Evolutionary conservation across 768 basidiomycete genomes (phyloP), one percentile per base, ranked within the genome.

Genomic region (Suillus occidentalis): DNA sequence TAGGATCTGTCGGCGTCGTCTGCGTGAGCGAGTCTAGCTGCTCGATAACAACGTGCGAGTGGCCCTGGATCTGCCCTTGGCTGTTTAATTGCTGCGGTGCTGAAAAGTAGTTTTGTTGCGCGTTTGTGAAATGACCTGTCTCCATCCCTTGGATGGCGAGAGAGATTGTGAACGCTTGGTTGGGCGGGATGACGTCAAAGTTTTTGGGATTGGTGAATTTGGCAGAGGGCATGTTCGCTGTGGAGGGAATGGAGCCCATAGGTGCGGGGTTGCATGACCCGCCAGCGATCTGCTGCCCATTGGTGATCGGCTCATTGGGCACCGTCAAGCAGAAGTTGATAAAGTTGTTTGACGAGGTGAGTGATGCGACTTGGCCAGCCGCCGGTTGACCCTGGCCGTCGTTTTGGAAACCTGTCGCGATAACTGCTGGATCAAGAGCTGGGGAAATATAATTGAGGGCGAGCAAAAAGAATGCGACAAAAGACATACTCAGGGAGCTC

Each of bases 241-340:
- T 73, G 22, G 82, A 77, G 4, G 82, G 82, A 68, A 90, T 86
- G 60, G 79, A 72, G 67, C 85, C 85, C 75, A 87, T 86, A 7
- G 84, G 83, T 8, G 82, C 81, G 28, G 84, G 82, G 74, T 89
- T 89, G 76, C 87, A 84, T 55, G 86, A 87, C 40, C 83, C 85
- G 40, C 77, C 77, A n/a, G 73, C 70, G 67, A 84, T 79, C 69
- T 83, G 85, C 65, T 80, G 73, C 39, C 86, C 87, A 72, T 87
- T 81, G 50, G 86, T 87, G 70, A 87, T 77, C 16, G 83, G 82
- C 53, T 81, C 73, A 61, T 82, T 75, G 57, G 79, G 75, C 10
- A 75, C 74, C 13, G 79, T 81, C 37, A 79, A 69, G 70, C 85
- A 87, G 72, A 81, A 82, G 77, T 85, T 84, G 77, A 85, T 83